phyloP scores from a whole-genome alignment of 139 green algal genomes.

The Chlorella sp. region DNA sequence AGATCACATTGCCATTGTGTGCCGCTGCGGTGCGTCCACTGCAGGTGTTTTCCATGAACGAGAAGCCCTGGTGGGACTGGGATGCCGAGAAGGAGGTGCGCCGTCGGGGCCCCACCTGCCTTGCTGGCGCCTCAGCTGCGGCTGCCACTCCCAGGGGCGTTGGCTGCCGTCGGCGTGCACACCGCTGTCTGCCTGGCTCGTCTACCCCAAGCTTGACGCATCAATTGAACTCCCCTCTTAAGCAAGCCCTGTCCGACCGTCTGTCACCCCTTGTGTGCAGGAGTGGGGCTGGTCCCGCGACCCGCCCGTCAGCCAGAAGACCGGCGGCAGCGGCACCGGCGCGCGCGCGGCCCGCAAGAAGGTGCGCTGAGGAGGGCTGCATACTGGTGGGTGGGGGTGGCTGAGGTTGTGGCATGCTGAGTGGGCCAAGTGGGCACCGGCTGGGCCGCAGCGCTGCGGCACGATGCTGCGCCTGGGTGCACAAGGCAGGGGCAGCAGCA shows the following conservation, averaged over 20 bases:
- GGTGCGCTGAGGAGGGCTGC: neutral
- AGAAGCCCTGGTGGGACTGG: conserved; percentile 80
- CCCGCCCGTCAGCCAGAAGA: conserved; percentile 58
- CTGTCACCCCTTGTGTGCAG: neutral
- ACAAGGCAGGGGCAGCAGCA: neutral
- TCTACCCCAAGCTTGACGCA: neutral
- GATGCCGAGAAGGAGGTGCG: conserved; percentile 38
- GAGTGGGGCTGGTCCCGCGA: conserved; percentile 77
- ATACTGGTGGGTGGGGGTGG: too few relatives aligned
- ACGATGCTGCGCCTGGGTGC: neutral
- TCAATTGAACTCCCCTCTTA: too few relatives aligned
- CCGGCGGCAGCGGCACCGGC: conserved; percentile 30
- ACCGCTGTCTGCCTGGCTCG: too few relatives aligned
- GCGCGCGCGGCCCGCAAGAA: conserved; percentile 59
- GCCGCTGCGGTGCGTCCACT: too few relatives aligned
- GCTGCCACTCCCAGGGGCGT: neutral
- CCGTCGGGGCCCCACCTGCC: too few relatives aligned
- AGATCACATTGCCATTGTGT: too few relatives aligned
- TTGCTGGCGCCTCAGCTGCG: too few relatives aligned
- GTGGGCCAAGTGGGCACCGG: neutral
- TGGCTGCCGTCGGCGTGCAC: too few relatives aligned
- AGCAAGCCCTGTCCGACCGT: too few relatives aligned
- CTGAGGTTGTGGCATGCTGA: too few relatives aligned
- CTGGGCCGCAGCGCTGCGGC: neutral
- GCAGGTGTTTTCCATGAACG: conserved; percentile 63